Conservation (phyloP, 2,329 filamentous ascomycete genomes). For the Ophiostoma populinum region DNA sequence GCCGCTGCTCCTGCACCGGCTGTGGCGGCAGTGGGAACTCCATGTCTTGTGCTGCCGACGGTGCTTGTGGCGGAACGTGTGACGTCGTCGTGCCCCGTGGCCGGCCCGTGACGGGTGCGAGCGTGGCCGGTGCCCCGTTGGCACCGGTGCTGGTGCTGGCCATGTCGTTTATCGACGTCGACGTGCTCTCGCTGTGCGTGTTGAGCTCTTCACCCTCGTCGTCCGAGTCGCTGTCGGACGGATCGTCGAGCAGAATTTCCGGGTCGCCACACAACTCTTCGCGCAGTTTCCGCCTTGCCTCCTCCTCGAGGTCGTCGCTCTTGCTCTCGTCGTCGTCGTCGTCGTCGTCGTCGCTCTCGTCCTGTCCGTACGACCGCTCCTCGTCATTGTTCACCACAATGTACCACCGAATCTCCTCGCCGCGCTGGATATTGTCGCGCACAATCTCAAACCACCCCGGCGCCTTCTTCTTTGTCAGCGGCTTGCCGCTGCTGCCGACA, state of each 20-base stretch:
- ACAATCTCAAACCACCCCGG: conserved; percentile 36
- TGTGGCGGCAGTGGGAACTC: not conserved
- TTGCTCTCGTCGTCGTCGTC: conserved; percentile 13
- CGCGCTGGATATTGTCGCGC: conserved; percentile 37
- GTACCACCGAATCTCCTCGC: conserved; percentile 41
- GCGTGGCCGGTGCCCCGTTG: not conserved
- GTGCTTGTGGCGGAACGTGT: too few relatives aligned
- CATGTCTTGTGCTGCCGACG: too few relatives aligned
- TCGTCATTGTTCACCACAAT: conserved; percentile 46
- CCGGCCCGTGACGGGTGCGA: not conserved
- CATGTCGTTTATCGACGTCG: not conserved
- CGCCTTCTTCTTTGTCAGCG: conserved; percentile 4
- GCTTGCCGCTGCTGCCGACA: conserved; percentile 13
- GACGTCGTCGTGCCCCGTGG: not conserved
- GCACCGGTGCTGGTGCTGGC: not conserved
- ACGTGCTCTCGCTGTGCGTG: not conserved
- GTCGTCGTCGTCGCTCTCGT: conserved; percentile 25
- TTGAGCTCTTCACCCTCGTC: not conserved
- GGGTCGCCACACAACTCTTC: conserved; percentile 9
- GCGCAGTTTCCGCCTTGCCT: conserved; percentile 7
- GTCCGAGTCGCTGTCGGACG: not conserved
- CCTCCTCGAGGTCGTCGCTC: conserved; percentile 8
- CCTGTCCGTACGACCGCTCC: conserved; percentile 25
- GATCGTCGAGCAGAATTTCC: conserved; percentile 6
- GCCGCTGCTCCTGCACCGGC: not conserved